Evolutionary conservation across 164 flowering plant genomes (phyloP).

Genomic region (Umbilicus rupestris): DNA sequence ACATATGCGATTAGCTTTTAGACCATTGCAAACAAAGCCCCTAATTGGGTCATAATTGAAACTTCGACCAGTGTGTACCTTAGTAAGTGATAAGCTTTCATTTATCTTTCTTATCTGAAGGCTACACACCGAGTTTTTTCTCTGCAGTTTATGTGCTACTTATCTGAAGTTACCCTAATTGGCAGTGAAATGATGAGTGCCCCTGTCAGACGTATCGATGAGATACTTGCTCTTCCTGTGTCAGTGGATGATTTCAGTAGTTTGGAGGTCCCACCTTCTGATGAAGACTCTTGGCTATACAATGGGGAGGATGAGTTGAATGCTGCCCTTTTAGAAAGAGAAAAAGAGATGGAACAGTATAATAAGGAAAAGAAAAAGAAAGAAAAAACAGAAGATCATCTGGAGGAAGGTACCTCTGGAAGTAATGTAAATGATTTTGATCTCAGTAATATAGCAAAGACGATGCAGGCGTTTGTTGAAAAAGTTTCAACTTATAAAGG

Average conservation of each 20-base stretch:
- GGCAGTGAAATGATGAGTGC: conserved; percentile 79
- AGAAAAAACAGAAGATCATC: conserved; percentile 37
- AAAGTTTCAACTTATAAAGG: conserved; percentile 78
- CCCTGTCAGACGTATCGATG: conserved; percentile 81
- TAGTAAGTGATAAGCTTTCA: background rate
- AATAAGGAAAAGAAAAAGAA: conserved; percentile 38
- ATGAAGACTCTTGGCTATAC: conserved; percentile 92
- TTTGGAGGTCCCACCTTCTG: conserved; percentile 67
- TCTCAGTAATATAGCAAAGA: conserved; percentile 53
- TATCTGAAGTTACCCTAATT: no score
- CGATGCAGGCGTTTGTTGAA: conserved; percentile 69
- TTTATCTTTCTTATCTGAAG: background rate
- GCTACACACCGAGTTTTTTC: no score
- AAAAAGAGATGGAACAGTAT: conserved; percentile 78
- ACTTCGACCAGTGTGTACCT: background rate
- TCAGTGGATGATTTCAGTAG: conserved; percentile 51
- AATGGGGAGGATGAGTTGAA: conserved; percentile 81
- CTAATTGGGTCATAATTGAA: background rate
- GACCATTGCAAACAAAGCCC: background rate
- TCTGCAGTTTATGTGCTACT: no score
- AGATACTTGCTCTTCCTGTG: conserved; percentile 64
- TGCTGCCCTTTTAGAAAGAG: conserved; percentile 63
- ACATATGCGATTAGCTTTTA: background rate
- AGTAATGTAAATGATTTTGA: conserved; percentile 33
- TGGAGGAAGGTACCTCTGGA: conserved; percentile 28